Evolutionary conservation across 2,329 filamentous ascomycete species (phyloP), one percentile per base, ranked within the genome.

Genomic region (Hirsutella thompsonii): DNA sequence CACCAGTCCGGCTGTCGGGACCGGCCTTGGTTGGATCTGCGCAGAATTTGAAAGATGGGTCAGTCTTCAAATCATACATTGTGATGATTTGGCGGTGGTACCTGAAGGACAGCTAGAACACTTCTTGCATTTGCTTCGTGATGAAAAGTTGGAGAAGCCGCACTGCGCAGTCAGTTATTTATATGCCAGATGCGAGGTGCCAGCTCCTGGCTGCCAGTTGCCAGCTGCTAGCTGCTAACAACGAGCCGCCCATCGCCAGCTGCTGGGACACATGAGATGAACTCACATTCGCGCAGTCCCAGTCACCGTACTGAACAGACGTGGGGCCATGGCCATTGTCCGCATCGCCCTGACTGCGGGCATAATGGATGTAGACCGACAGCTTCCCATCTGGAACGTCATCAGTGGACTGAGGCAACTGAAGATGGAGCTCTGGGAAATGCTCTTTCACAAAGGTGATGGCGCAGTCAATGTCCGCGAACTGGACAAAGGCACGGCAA

Each of bases 1-100:
- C 62, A 23, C 69, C 69, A 18, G 68, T 71, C 5, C 72, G 54
- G 36, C 59, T 64, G 20, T 57, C 49, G 21, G 55, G 54, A 52
- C 57, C 58, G 26, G 53, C 49, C 5, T 53, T 41, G 8, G 50
- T 54, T 55, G 41, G 34, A 18, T 3, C 10, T 8, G 39, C 14
- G 5, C 23, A 8, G 4, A 16, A 38, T 39, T 13, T 23, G 40
- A 21, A 10, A 41, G 18, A 11, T 14, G 5, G 36, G 32, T n/a
- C n/a, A n/a, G n/a, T n/a, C n/a, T n/a, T n/a, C n/a, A n/a, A n/a
- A 14, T 6, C 14, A 4, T 8, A 21, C 36, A 39, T 11, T 26
- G n/a, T 21, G 6, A 3, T 5, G 11, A 23, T 36, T 13, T 33
- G 36, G 19, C 20, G 9, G 21, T 16, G 26, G 6, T 46, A 63